Evolutionary conservation across 1,284 basidiomycete species (phyloP).

Genomic region (Ustilago bromivora): DNA sequence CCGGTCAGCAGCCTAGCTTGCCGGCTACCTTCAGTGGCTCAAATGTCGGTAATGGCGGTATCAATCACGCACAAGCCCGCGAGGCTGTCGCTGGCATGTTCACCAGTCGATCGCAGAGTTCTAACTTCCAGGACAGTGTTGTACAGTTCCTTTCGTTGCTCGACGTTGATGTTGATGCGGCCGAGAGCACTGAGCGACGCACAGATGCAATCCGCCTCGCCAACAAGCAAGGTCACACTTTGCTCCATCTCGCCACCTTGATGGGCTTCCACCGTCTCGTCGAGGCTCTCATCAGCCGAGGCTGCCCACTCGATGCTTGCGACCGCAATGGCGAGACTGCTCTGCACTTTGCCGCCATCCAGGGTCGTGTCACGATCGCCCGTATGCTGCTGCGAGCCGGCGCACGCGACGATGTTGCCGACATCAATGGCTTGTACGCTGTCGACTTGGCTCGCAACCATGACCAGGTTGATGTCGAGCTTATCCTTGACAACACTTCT

Average conservation of each 20-base stretch:
- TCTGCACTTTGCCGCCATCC: constrained; percentile 85
- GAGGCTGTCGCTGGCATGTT: constrained; percentile 52
- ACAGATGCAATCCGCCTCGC: constrained; percentile 70
- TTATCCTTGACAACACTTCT: constrained; percentile 64
- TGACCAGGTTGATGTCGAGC: constrained; percentile 72
- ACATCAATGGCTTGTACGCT: constrained; percentile 82
- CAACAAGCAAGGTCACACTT: constrained; percentile 68
- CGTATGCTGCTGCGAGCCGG: constrained; percentile 80
- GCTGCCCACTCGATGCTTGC: constrained; percentile 82
- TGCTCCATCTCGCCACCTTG: constrained; percentile 87
- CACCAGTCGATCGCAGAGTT: constrained; percentile 70
- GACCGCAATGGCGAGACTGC: constrained; percentile 93
- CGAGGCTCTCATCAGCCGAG: constrained; percentile 79
- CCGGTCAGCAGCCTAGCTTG: constrained; percentile 45
- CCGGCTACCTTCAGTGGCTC: constrained; percentile 16
- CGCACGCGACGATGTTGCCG: constrained; percentile 82
- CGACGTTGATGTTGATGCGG: constrained; percentile 70
- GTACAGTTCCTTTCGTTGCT: constrained; percentile 82
- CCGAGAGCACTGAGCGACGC: constrained; percentile 30
- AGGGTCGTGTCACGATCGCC: constrained; percentile 77
- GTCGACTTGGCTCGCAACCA: constrained; percentile 79
- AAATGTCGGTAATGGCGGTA: constrained; percentile 18
- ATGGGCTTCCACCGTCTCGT: constrained; percentile 82
- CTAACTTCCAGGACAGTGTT: constrained; percentile 79
- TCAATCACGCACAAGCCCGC: constrained; percentile 36